Evolutionary conservation across 2,329 filamentous ascomycete genomes (phyloP).

Genomic region (Plenodomus lindquistii): DNA sequence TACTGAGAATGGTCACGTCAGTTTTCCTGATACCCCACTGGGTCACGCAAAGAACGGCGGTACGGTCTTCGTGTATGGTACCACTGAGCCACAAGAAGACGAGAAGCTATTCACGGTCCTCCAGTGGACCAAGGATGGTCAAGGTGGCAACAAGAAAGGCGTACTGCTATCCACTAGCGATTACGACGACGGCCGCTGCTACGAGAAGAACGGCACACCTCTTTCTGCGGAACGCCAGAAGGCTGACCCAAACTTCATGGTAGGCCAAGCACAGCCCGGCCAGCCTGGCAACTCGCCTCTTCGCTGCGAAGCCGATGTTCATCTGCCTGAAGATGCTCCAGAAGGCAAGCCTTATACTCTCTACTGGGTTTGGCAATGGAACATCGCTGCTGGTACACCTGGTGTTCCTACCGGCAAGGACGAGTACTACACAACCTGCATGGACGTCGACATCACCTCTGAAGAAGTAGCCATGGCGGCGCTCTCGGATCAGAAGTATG

Average conservation of each 20-base stretch:
- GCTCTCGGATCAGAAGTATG: conserved; percentile 18
- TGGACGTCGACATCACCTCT: conserved; percentile 54
- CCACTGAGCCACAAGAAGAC: conserved; percentile 52
- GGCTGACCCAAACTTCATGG: conserved; percentile 58
- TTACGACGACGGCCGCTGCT: conserved; percentile 91
- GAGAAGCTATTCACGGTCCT: conserved; percentile 70
- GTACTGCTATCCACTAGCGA: conserved; percentile 74
- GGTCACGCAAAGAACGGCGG: conserved; percentile 51
- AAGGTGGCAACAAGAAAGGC: conserved; percentile 78
- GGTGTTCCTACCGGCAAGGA: conserved; percentile 52
- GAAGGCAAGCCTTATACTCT: conserved; percentile 72
- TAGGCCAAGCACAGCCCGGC: conserved; percentile 50
- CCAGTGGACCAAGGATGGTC: conserved; percentile 79
- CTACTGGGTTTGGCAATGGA: conserved; percentile 98
- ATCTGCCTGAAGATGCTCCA: conserved; percentile 69
- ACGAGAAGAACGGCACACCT: conserved; percentile 67
- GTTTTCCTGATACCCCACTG: conserved; percentile 44
- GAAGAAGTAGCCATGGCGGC: conserved; percentile 32
- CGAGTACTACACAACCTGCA: conserved; percentile 64
- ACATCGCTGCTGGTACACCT: conserved; percentile 43
- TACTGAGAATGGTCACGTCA: conserved; percentile 56
- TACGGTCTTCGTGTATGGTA: conserved; percentile 55
- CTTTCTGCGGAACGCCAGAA: conserved; percentile 65
- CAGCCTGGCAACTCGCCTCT: conserved; percentile 55
- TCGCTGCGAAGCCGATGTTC: conserved; percentile 80